Evolutionary conservation across 176 grass and related monocot genomes (phyloP).

Genomic region (Oryza rufipogon): DNA sequence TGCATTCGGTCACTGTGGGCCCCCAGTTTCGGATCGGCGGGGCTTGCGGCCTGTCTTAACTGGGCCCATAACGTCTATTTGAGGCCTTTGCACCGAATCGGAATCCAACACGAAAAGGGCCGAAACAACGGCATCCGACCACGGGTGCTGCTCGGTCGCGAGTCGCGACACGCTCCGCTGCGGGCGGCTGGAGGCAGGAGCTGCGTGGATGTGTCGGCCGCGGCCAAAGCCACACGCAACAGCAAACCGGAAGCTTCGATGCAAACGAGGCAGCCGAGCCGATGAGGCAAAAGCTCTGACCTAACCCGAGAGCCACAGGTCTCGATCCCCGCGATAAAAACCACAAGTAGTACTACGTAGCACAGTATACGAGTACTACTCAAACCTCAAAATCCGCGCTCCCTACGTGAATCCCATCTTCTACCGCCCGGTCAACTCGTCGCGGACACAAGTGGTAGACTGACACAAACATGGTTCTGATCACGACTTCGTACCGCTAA

Average conservation of each 20-base stretch:
- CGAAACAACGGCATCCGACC: neutral
- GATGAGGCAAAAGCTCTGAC: too few relatives aligned
- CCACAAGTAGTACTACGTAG: too few relatives aligned
- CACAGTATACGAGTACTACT: neutral
- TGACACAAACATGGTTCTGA: neutral
- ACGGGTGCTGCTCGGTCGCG: neutral
- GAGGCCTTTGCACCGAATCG: neutral
- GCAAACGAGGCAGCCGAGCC: neutral
- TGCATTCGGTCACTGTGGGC: too few relatives aligned
- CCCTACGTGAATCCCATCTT: constrained; percentile 8
- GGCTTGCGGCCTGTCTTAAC: too few relatives aligned
- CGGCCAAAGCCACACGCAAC: neutral
- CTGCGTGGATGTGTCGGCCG: neutral
- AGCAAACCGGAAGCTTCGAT: constrained; percentile 12
- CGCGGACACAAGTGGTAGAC: too few relatives aligned
- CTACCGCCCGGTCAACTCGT: neutral
- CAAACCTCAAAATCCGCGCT: neutral
- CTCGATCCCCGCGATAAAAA: neutral
- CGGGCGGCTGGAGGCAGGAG: neutral
- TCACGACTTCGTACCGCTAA: neutral
- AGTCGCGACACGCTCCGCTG: neutral
- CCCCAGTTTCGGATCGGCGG: too few relatives aligned
- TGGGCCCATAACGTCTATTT: too few relatives aligned
- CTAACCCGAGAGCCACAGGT: neutral
- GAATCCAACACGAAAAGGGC: neutral